Evolutionary conservation across 345 rosid genomes (phyloP).

Genomic region (Ricinus communis): DNA sequence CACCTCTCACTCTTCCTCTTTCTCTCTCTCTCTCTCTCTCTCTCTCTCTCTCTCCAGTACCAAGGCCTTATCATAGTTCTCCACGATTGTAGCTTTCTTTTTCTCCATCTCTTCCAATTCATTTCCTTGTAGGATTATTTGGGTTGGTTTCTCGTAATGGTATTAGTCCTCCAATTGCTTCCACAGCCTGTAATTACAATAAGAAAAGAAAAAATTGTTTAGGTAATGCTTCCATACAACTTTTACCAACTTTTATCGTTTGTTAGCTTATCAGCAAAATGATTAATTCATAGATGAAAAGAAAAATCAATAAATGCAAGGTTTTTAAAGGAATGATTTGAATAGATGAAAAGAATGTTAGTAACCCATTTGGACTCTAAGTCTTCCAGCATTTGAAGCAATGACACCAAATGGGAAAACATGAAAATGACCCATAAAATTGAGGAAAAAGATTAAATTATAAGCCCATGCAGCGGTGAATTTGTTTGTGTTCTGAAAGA

Average conservation of each 20-base stretch:
- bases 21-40: too few relatives aligned
- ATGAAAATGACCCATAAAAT: too few relatives aligned
- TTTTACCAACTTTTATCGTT: not conserved
- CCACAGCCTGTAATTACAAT: slow-evolving; percentile 55
- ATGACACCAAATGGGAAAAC: too few relatives aligned
- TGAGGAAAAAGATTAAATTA: too few relatives aligned
- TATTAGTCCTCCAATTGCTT: slow-evolving; percentile 66
- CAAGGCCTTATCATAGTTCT: slow-evolving; percentile 79
- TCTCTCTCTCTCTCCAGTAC: too few relatives aligned
- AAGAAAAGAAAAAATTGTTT: slow-evolving; percentile 17
- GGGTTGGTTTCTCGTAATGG: slow-evolving; percentile 46
- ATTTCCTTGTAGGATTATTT: slow-evolving; percentile 55
- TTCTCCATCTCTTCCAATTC: slow-evolving; percentile 67
- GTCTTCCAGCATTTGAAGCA: too few relatives aligned
- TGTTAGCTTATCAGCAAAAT: not conserved
- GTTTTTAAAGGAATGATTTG: too few relatives aligned
- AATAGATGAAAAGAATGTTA: not conserved
- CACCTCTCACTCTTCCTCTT: too few relatives aligned
- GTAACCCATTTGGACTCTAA: not conserved
- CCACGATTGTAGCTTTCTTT: slow-evolving; percentile 44
- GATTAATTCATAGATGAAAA: too few relatives aligned
- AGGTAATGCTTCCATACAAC: slow-evolving; percentile 22
- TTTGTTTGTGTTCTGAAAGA: too few relatives aligned
- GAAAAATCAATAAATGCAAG: too few relatives aligned
- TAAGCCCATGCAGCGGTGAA: too few relatives aligned